Evolutionary conservation across 2,329 filamentous ascomycete genomes (phyloP), one percentile per base, ranked within the genome.

Genomic region (Hypoxylon sp.): DNA sequence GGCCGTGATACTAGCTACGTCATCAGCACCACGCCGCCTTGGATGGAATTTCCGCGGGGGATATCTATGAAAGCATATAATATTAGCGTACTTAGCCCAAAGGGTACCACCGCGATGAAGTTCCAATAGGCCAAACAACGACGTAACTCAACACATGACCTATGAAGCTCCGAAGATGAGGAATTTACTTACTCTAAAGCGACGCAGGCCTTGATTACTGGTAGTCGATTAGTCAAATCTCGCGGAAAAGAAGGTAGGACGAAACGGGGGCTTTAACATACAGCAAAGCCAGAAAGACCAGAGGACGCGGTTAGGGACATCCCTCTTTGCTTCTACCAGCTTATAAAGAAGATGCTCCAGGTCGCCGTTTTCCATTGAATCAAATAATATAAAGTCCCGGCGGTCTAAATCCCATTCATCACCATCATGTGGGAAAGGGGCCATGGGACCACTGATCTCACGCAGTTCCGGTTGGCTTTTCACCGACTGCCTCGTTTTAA

Each of bases 231-330:
- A 57, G 68, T 46, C 6, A 46, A 33, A 7, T n/a, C 17, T 11
- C 22, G 22, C 17, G 17, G 17, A 31, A 14, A 5, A 25, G 20
- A 35, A 22, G 44, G 37, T 7, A 11, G 49, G 30, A 30, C 3
- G 48, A 33, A 59, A 13, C 11, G 2, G 35, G 40, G 17, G 4
- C 5, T 13, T 51, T n/a, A 6, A 73, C 73, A 66, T 64, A 75
- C 72, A 44, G 53, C 73, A 75, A 57, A 74, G 64, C 71, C 71
- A 75, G 42, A 76, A 74, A 1, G 66, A 61, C 72, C 73, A 75
- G 17, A 76, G 70, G 33, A 76, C 69, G 66, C 58, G 57, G 6
- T 67, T 61, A 22, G 42, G 48, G 5, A 58, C 17, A 37, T 20
- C 64, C 51, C 33, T 56, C 0, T 50, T 37, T 4, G 14, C 1